Conservation (phyloP, 1,284 basidiomycete species). For the Fomitopsis betulina region DNA sequence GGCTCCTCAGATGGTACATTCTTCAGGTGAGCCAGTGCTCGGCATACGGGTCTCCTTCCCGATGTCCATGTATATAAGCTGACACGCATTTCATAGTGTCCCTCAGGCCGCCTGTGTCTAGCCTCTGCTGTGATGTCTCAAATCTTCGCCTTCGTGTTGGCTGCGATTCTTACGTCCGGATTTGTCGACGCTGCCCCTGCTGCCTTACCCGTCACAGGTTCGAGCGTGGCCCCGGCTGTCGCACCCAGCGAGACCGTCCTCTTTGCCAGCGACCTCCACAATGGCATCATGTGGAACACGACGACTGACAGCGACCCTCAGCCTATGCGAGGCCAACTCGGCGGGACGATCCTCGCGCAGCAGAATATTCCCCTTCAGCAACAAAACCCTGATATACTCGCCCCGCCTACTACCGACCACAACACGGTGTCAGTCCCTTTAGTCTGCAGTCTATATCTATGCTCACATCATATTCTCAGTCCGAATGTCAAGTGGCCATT, state of each 20-base stretch:
- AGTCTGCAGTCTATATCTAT: neutral
- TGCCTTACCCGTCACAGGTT: neutral
- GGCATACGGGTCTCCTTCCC: too few relatives aligned
- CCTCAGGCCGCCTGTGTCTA: too few relatives aligned
- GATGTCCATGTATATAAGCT: too few relatives aligned
- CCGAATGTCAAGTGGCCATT: conserved; percentile 70
- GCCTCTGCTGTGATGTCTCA: neutral
- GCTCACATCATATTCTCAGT: conserved; percentile 27
- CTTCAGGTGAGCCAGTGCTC: too few relatives aligned
- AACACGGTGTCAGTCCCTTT: conserved; percentile 45
- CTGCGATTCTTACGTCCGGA: neutral
- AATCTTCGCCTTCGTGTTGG: neutral
- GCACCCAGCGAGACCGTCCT: conserved; percentile 34
- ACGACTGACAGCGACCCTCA: conserved; percentile 18
- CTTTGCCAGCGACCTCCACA: conserved; percentile 47
- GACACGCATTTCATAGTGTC: too few relatives aligned
- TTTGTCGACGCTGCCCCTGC: neutral
- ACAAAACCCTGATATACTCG: conserved; percentile 59
- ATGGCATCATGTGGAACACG: conserved; percentile 33
- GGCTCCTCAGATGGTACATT: too few relatives aligned
- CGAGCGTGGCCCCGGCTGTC: conserved; percentile 3
- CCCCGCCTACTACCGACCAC: conserved; percentile 63
- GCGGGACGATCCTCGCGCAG: conserved; percentile 53
- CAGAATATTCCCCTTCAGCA: conserved; percentile 46
- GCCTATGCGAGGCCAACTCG: conserved; percentile 39